Conservation (phyloP, 768 basidiomycete genomes). For the Filobasidium wieringae region DNA sequence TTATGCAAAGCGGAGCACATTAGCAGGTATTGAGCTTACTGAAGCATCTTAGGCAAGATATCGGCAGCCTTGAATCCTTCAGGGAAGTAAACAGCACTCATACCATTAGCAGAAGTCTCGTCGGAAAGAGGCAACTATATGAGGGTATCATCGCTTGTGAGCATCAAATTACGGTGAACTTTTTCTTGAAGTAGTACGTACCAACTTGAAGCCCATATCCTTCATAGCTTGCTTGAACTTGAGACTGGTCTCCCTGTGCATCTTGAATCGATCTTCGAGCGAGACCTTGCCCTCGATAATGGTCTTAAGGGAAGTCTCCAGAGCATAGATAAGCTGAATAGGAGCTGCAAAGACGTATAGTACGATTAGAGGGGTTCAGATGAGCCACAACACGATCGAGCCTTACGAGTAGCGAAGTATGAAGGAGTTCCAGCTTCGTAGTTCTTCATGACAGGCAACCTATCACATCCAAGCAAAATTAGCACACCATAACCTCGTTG, state of each 20-base stretch:
- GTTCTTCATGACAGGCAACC: conserved; percentile 75
- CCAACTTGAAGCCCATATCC: conserved; percentile 58
- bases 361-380: not conserved
- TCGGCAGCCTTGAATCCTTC: conserved; percentile 65
- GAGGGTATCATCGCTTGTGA: not conserved
- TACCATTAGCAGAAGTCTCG: conserved; percentile 71
- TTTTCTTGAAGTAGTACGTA: conserved; percentile 5
- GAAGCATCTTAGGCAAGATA: conserved; percentile 58
- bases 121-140: conserved; percentile 45
- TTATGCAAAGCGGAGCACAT: not conserved
- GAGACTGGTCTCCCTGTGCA: conserved; percentile 58
- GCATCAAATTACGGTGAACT: not conserved
- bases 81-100: conserved; percentile 88
- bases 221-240: conserved; percentile 57
- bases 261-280: conserved; percentile 62
- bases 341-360: conserved; percentile 44
- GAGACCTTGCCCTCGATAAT: conserved; percentile 57
- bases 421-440: conserved; percentile 71
- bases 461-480: not conserved
- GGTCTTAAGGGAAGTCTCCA: conserved; percentile 61
- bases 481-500: too few species aligned
- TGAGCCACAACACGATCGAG: not conserved
- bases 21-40: conserved; percentile 19
- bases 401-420: conserved; percentile 72
- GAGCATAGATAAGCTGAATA: conserved; percentile 86